These are phyloP conservation scores for Paraurostyla sp. DNA, from an alignment of 73 alveolate species.

Conservation along the genomic window DNA sequence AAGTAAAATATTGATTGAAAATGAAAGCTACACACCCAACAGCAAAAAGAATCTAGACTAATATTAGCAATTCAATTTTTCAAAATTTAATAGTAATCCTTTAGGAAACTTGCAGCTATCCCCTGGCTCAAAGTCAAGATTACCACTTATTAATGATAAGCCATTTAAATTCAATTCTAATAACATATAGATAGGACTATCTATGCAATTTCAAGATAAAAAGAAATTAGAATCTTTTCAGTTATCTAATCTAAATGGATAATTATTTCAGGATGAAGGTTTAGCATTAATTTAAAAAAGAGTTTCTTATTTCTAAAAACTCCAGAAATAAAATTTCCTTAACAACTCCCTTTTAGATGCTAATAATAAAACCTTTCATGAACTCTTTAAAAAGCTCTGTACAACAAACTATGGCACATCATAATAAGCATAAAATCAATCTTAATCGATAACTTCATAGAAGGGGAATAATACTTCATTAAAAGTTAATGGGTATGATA, in stretches of 20 bases:
- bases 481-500: background rate
- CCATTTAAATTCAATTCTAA: background rate
- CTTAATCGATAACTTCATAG: background rate
- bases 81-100: background rate
- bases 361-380: slow-evolving; percentile 44
- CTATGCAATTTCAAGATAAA: background rate
- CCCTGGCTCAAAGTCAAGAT: background rate
- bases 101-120: background rate
- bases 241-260: background rate
- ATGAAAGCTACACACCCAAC: too few relatives aligned
- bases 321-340: background rate
- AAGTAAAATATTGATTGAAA: too few relatives aligned
- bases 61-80: too few relatives aligned
- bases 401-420: background rate
- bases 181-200: background rate
- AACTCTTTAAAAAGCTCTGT: slow-evolving; percentile 17
- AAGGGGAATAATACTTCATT: background rate
- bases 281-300: background rate
- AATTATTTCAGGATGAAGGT: background rate
- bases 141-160: background rate
- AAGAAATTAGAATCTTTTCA: background rate
- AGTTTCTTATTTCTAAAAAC: background rate
- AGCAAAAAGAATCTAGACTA: too few relatives aligned
- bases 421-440: background rate
- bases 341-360: background rate